A percentile compares a stretch with the other conserved stretches of the same genome.
Evolutionary conservation across 1,284 basidiomycete species (phyloP).

Genomic region (Sanguinoderma infundibulare): DNA sequence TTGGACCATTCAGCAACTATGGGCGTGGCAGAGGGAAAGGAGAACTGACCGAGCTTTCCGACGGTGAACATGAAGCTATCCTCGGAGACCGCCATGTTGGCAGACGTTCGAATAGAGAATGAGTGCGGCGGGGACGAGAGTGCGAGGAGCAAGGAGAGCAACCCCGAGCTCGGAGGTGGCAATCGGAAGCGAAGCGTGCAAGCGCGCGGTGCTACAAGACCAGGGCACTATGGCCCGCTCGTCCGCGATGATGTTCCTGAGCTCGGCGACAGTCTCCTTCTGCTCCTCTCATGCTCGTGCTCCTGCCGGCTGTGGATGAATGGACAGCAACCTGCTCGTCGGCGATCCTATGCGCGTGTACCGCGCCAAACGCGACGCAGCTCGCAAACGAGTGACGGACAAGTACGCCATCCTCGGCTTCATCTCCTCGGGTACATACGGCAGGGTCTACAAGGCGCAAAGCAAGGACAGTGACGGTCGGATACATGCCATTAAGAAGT

Average conservation of each 20-base stretch:
- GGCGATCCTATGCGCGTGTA: constrained; percentile 84
- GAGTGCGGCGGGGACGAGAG: neutral
- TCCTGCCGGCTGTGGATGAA: constrained; percentile 13
- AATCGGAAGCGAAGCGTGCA: too few species aligned
- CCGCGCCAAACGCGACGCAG: constrained; percentile 75
- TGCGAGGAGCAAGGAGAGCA: too few species aligned
- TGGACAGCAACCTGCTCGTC: constrained; percentile 23
- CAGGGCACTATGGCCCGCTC: too few species aligned
- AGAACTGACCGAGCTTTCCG: constrained; percentile 65
- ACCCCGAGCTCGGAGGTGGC: too few species aligned
- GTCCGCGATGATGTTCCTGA: too few species aligned
- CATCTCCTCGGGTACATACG: constrained; percentile 98
- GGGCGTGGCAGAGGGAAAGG: neutral
- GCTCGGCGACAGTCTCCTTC: too few species aligned
- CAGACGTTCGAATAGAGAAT: neutral
- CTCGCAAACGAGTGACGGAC: constrained; percentile 69
- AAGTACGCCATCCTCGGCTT: constrained; percentile 96
- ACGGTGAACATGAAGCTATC: constrained; percentile 73
- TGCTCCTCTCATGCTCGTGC: neutral
- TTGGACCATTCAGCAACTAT: constrained; percentile 7
- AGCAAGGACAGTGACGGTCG: constrained; percentile 68
- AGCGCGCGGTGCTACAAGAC: too few species aligned
- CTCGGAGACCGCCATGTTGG: constrained; percentile 36
- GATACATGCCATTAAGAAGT: constrained; percentile 98
- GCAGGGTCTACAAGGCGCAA: constrained; percentile 96